A percentile compares a stretch with the other conserved stretches of the same genome.
Evolutionary conservation across 1,284 basidiomycete genomes (phyloP).

Genomic region (Ceratorhiza oryzae-sativae): DNA sequence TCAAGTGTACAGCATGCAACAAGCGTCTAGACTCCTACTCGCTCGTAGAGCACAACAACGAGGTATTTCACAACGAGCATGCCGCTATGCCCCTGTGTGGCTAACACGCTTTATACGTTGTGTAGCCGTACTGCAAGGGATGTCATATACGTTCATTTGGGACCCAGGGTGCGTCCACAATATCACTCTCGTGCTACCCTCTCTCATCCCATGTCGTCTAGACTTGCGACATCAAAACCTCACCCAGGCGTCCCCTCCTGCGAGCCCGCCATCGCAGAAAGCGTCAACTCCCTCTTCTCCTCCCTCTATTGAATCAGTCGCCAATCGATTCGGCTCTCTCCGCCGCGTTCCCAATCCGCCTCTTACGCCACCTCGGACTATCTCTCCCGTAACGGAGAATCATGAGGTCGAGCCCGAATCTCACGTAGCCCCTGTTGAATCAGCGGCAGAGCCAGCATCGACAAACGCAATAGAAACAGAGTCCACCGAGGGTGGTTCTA

Average conservation of each 20-base stretch:
- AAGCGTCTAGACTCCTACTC: constrained; percentile 76
- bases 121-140: constrained; percentile 74
- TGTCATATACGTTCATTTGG: constrained; percentile 77
- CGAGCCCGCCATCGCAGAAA: constrained; percentile 58
- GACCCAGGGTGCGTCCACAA: constrained; percentile 51
- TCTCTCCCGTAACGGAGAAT: constrained; percentile 35
- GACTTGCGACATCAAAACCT: constrained; percentile 74
- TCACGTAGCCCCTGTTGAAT: constrained; percentile 10
- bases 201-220: constrained; percentile 45
- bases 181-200: too few relatives aligned
- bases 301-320: constrained; percentile 36
- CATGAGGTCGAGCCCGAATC: constrained; percentile 21
- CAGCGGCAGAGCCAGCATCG: background rate
- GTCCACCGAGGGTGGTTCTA: background rate
- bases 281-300: constrained; percentile 41
- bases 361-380: constrained; percentile 39
- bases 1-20: constrained; percentile 71
- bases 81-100: constrained; percentile 34
- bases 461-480: background rate
- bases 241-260: constrained; percentile 46
- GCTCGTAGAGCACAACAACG: constrained; percentile 75
- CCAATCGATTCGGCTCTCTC: constrained; percentile 35
- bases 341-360: constrained; percentile 40
- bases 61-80: constrained; percentile 56
- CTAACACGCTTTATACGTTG: constrained; percentile 2